phyloP scores from a whole-genome alignment of 345 rosid genomes.

The Lepidium aucheri region DNA sequence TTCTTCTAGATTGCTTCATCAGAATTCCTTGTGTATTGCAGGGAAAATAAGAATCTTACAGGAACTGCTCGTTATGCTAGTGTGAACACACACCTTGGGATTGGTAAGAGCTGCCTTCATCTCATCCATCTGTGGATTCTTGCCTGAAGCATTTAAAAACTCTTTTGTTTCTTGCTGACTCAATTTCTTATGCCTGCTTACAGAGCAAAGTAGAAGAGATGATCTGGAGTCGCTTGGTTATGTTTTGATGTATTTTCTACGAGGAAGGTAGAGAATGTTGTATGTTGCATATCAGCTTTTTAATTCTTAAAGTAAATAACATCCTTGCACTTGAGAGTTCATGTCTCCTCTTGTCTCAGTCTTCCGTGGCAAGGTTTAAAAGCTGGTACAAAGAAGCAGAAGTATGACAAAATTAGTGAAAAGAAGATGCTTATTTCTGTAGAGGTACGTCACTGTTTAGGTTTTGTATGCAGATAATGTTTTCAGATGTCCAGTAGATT shows the following conservation, averaged over 20 bases:
- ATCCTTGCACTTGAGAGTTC: background rate
- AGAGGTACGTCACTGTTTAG: constrained; percentile 45
- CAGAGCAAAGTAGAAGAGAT: constrained; percentile 99
- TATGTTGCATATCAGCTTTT: background rate
- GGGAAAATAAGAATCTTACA: constrained; percentile 97
- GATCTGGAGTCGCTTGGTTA: constrained; percentile 98
- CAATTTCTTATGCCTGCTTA: constrained; percentile 6
- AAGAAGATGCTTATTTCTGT: constrained; percentile 88
- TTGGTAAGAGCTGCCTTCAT: constrained; percentile 44
- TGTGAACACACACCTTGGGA: constrained; percentile 95
- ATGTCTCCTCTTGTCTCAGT: constrained; percentile 35
- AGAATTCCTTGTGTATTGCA: constrained; percentile 22
- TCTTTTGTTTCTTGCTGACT: constrained; percentile 4
- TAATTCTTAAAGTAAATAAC: background rate
- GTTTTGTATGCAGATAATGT: background rate
- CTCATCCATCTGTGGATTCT: background rate
- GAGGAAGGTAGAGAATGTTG: constrained; percentile 69
- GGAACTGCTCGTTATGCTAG: constrained; percentile 98
- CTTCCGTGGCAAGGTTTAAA: constrained; percentile 98
- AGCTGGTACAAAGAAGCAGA: constrained; percentile 96
- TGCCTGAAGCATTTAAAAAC: background rate
- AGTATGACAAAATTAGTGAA: constrained; percentile 93
- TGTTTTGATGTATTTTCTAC: constrained; percentile 91
- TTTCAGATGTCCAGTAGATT: background rate
- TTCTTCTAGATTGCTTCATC: background rate